phyloP scores from a whole-genome alignment of 257 asterid species.

The Gentiana straminea region DNA sequence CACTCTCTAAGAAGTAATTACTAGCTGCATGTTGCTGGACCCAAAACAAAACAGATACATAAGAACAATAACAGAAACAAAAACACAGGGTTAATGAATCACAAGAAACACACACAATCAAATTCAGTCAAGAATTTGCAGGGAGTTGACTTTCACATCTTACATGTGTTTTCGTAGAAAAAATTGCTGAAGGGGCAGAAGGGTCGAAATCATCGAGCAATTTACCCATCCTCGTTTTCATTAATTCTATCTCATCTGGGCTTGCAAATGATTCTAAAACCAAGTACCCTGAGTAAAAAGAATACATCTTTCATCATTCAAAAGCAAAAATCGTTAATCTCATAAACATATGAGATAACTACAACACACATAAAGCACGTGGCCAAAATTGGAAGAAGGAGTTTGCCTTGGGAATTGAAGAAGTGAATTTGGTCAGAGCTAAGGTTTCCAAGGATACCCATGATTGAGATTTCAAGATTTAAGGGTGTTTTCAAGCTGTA shows the following conservation, averaged over 20 bases:
- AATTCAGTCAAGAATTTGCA: not conserved
- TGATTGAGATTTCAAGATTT: not conserved
- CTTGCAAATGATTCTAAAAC: slow-evolving; percentile 68
- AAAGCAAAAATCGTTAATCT: not conserved
- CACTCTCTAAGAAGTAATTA: slow-evolving; percentile 80
- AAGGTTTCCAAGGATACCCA: slow-evolving; percentile 25
- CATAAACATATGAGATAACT: not conserved
- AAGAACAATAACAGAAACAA: not conserved
- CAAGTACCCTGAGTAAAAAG: slow-evolving; percentile 40
- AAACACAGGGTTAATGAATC: not conserved
- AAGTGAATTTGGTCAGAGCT: slow-evolving; percentile 20
- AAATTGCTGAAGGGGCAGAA: slow-evolving; percentile 51
- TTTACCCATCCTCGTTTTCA: slow-evolving; percentile 54
- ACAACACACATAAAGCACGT: too few species aligned
- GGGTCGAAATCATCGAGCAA: slow-evolving; percentile 67
- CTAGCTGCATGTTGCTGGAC: slow-evolving; percentile 56
- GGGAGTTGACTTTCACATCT: slow-evolving; percentile 3
- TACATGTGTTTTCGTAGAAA: slow-evolving; percentile 91
- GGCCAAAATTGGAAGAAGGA: not conserved
- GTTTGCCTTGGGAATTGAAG: slow-evolving; percentile 32
- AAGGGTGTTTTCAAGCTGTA: too few species aligned
- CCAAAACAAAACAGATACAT: slow-evolving; percentile 4
- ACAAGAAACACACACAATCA: not conserved
- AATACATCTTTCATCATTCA: not conserved
- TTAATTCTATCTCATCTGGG: slow-evolving; percentile 48